Base-by-base conservation (phyloP, 495 filamentous ascomycete species). In the Entonaema liquescens region DNA sequence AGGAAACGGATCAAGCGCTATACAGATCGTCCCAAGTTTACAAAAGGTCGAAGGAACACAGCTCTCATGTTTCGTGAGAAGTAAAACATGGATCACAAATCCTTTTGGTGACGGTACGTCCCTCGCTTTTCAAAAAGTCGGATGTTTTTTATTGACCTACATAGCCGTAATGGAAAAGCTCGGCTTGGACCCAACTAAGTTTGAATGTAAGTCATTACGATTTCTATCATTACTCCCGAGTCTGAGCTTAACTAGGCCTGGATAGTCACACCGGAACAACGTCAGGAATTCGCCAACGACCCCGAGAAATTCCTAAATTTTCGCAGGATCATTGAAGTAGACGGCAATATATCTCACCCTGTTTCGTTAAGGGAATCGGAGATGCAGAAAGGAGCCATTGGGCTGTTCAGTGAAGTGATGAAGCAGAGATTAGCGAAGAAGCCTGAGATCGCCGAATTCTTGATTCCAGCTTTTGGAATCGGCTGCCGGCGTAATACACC, bases 401-500 rank as follows among this genome's bases (percentile, higher is more conserved):
- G 44, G 13, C 7, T 61, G 6, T 82, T 79, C 59, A 57, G 70
- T 23, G 23, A 26, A 1, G 61, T 62, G n/a, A 84, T 84, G 82
- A 59, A 71, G 21, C 36, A 69, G 21, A 74, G 73, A 3, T 77
- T 84, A 11, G 35, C 73, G 7, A 29, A 62, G 49, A 78, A 75
- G 17, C 81, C 82, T 8, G 79, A 81, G 40, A 77, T 84, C 38
- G 58, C 76, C 19, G 57, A 72, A 1, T 74, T 70, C 23, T 67
- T 84, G 17, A 79, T 84, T 66, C 90, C 91, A 0, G 82, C 86
- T 38, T 93, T 92, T 74, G 82, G 86, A 0, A 86, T 90, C 0
- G 87, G 89, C 62, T 93, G 91, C 67, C 86, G 90, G 26, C 87
- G 91, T n/a, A 81, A 90, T 0, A 93, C 91, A 0, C 90, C 90